Evolutionary conservation across 495 filamentous ascomycete genomes (phyloP).

Genomic region (Chaetomium fimeti): DNA sequence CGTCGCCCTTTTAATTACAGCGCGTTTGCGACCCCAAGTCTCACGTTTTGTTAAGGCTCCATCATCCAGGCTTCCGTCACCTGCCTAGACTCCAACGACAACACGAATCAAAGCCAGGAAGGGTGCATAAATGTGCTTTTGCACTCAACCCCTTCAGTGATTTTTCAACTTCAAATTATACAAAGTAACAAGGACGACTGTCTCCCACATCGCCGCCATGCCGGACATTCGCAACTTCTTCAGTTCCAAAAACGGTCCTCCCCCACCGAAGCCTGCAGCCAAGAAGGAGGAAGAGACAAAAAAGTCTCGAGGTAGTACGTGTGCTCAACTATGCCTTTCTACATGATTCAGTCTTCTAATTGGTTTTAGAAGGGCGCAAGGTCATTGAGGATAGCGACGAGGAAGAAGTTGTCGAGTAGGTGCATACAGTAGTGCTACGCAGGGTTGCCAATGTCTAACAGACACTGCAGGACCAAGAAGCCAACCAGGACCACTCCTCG

Average conservation of each 20-base stretch:
- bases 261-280: slow-evolving; percentile 47
- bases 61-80: slow-evolving; percentile 4
- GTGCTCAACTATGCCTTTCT: neutral
- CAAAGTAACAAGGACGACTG: neutral
- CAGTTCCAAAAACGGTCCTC: slow-evolving; percentile 55
- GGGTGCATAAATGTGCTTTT: neutral
- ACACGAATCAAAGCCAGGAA: neutral
- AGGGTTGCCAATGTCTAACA: neutral
- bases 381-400: slow-evolving; percentile 77
- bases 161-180: neutral
- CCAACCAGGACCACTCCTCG: slow-evolving; percentile 39
- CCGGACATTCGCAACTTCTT: slow-evolving; percentile 85
- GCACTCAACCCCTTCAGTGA: neutral
- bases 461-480: slow-evolving; percentile 40
- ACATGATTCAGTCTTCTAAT: slow-evolving; percentile 27
- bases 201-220: slow-evolving; percentile 46
- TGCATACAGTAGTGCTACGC: neutral
- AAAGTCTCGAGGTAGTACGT: slow-evolving; percentile 44
- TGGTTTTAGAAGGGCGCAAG: slow-evolving; percentile 58
- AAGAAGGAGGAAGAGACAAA: slow-evolving; percentile 51
- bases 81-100: slow-evolving; percentile 6
- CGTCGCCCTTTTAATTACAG: slow-evolving; percentile 8
- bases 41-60: neutral
- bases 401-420: slow-evolving; percentile 53
- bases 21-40: neutral